Evolutionary conservation across 2,329 filamentous ascomycete species (phyloP).

Genomic region (Colletotrichum melonis): DNA sequence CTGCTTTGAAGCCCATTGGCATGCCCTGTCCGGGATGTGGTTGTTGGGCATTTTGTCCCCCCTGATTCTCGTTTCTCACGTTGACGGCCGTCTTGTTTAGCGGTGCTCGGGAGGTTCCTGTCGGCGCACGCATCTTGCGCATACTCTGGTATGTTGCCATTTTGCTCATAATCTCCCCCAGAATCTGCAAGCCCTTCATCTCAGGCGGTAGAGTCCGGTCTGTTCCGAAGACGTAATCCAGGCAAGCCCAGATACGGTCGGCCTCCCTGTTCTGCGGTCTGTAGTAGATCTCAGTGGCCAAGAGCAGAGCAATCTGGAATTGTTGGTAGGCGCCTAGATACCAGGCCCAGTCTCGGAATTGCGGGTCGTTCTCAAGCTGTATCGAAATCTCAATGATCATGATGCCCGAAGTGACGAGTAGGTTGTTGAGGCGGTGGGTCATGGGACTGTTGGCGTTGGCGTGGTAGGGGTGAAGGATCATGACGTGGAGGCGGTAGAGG

Average conservation of each 20-base stretch:
- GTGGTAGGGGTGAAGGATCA: slow-evolving; percentile 77
- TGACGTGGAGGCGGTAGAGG: slow-evolving; percentile 71
- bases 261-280: slow-evolving; percentile 67
- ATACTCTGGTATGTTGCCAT: slow-evolving; percentile 69
- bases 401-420: slow-evolving; percentile 72
- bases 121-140: slow-evolving; percentile 67
- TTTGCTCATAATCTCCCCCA: slow-evolving; percentile 72
- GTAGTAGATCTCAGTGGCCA: slow-evolving; percentile 75
- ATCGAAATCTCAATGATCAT: slow-evolving; percentile 61
- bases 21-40: slow-evolving; percentile 21
- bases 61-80: slow-evolving; percentile 37
- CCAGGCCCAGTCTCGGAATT: slow-evolving; percentile 73
- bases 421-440: slow-evolving; percentile 71
- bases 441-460: slow-evolving; percentile 55
- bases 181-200: slow-evolving; percentile 69
- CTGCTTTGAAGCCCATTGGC: slow-evolving; percentile 36
- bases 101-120: slow-evolving; percentile 52
- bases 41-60: slow-evolving; percentile 32
- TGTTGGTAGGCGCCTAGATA: slow-evolving; percentile 78
- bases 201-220: slow-evolving; percentile 61
- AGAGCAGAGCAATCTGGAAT: slow-evolving; percentile 76
- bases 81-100: slow-evolving; percentile 49
- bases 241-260: slow-evolving; percentile 75
- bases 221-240: slow-evolving; percentile 78
- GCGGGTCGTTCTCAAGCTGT: slow-evolving; percentile 55